A percentile compares a stretch with the other conserved stretches of the same genome.
phyloP scores from a whole-genome alignment of 176 grass and related monocot species.

The Bothriochloa decipiens region DNA sequence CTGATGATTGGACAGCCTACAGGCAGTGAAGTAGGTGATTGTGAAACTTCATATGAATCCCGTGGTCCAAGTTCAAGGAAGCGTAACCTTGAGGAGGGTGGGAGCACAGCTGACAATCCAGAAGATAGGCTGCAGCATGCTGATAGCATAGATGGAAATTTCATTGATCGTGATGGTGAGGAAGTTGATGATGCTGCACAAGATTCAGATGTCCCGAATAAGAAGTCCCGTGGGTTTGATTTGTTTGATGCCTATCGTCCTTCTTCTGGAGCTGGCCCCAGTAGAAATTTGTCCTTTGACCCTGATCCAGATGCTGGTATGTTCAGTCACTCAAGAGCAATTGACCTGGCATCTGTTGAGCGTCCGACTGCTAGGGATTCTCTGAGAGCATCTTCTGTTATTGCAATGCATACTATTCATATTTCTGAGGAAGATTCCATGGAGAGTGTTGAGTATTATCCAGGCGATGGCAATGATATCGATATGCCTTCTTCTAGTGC shows the following conservation, averaged over 20 bases:
- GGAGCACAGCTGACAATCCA: constrained; percentile 96
- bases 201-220: constrained; percentile 73
- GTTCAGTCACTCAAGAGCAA: constrained; percentile 52
- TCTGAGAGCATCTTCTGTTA: constrained; percentile 84
- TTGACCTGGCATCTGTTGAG: constrained; percentile 50
- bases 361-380: constrained; percentile 72
- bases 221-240: constrained; percentile 74
- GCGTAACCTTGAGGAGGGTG: constrained; percentile 93
- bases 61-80: constrained; percentile 90
- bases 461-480: constrained; percentile 67
- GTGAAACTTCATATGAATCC: constrained; percentile 89
- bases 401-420: constrained; percentile 81
- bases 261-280: constrained; percentile 89
- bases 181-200: constrained; percentile 82
- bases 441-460: constrained; percentile 98
- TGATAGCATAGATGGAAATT: constrained; percentile 93
- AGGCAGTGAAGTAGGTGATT: constrained; percentile 97
- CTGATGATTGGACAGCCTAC: constrained; percentile 95
- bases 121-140: constrained; percentile 63
- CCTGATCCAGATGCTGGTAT: constrained; percentile 58
- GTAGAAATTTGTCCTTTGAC: constrained; percentile 81
- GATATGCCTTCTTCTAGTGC: constrained; percentile 81
- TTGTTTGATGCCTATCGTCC: constrained; percentile 64
- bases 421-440: constrained; percentile 76
- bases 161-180: constrained; percentile 90